phyloP scores from a whole-genome alignment of 768 basidiomycete species.

The Mycena olivaceomarginata region DNA sequence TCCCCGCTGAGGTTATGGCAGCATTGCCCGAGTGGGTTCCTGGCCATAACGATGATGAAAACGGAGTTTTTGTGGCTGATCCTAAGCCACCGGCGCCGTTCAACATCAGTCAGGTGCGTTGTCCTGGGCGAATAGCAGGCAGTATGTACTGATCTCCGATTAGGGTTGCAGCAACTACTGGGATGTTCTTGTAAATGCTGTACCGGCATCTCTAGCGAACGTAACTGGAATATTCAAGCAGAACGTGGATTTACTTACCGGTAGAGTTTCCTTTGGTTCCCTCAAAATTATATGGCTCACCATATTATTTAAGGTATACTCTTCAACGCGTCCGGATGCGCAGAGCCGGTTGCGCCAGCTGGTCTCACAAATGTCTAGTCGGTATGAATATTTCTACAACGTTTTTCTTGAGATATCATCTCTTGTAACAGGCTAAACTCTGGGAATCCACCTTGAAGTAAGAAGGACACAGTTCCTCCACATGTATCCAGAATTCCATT shows the following conservation, averaged over 20 bases:
- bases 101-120: constrained; percentile 20
- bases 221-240: not conserved
- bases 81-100: constrained; percentile 26
- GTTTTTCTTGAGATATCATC: constrained; percentile 12
- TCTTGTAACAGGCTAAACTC: no score
- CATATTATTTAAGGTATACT: constrained; percentile 1
- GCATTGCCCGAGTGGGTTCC: not conserved
- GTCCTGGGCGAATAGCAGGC: not conserved
- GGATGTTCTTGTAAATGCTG: not conserved
- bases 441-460: constrained; percentile 9
- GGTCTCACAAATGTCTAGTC: no score
- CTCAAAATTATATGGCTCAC: not conserved
- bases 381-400: not conserved
- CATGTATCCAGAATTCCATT: constrained; percentile 18
- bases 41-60: constrained; percentile 27
- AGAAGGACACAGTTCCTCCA: constrained; percentile 15
- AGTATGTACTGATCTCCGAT: not conserved
- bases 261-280: not conserved
- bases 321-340: no score
- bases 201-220: constrained; percentile 4
- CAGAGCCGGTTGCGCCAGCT: no score
- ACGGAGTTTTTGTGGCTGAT: constrained; percentile 27
- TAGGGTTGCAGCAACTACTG: constrained; percentile 10
- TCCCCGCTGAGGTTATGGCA: constrained; percentile 1
- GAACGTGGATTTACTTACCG: constrained; percentile 17